Evolutionary conservation across 768 basidiomycete genomes (phyloP).

Genomic region (Psilocybe cubensis): DNA sequence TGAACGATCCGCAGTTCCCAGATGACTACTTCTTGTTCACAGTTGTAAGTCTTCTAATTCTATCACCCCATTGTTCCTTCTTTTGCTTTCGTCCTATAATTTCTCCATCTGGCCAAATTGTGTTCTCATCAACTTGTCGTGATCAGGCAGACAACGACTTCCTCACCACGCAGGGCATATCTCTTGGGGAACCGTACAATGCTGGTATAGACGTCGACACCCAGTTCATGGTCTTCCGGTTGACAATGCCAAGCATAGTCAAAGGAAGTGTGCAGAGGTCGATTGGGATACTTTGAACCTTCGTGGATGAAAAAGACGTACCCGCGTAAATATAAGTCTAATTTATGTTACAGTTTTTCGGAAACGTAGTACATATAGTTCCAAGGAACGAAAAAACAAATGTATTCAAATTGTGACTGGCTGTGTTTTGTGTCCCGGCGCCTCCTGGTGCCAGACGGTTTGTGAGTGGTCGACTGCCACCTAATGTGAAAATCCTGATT

Average conservation of each 20-base stretch:
- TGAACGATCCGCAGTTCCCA: conserved; percentile 50
- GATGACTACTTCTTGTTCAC: conserved; percentile 74
- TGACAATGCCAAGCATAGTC: conserved; percentile 49
- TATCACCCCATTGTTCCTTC: background rate
- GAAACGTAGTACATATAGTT: too few relatives aligned
- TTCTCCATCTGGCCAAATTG: background rate
- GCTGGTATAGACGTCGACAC: conserved; percentile 59
- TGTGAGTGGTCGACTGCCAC: too few relatives aligned
- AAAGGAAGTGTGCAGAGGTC: conserved; percentile 18
- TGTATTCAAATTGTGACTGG: too few relatives aligned
- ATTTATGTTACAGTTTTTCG: too few relatives aligned
- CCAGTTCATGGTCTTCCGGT: conserved; percentile 60
- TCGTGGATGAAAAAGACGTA: too few relatives aligned
- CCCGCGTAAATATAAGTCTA: too few relatives aligned
- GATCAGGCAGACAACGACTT: conserved; percentile 65
- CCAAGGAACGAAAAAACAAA: too few relatives aligned
- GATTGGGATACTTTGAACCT: conserved; percentile 20
- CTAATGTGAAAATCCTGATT: too few relatives aligned
- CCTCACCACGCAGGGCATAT: conserved; percentile 51
- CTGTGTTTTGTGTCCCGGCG: too few relatives aligned
- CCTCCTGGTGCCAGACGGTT: too few relatives aligned
- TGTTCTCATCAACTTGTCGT: background rate
- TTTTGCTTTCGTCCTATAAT: too few relatives aligned
- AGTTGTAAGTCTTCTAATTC: conserved; percentile 46
- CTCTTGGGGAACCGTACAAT: conserved; percentile 50